Percentiles rank a stretch among this genome's conserved stretches.
These are phyloP conservation scores for Corchorus olitorius DNA, from an alignment of 345 rosid genomes.

Conservation along the genomic window DNA sequence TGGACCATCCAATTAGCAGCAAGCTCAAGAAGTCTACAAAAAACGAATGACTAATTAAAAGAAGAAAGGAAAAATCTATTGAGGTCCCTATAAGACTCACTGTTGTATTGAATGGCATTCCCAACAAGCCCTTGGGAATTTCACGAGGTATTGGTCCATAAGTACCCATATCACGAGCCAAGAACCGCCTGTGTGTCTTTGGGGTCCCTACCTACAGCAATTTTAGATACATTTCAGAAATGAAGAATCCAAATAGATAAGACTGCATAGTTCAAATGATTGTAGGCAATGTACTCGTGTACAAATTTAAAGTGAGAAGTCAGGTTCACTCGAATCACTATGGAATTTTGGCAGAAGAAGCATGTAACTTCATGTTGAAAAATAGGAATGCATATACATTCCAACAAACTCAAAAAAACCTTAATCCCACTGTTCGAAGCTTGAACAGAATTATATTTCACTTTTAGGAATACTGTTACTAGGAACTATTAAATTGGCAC, in stretches of 20 bases:
- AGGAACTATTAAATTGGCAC: neutral
- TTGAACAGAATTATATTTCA: neutral
- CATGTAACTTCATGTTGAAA: neutral
- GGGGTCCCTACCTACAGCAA: conserved; percentile 80
- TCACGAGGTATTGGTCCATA: conserved; percentile 94
- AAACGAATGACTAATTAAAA: neutral
- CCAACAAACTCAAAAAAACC: neutral
- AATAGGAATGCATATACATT: neutral
- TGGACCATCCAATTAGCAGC: conserved; percentile 10
- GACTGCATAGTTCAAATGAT: neutral
- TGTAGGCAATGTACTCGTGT: neutral
- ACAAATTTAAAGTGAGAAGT: neutral
- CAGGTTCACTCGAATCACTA: neutral
- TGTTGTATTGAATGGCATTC: conserved; percentile 96
- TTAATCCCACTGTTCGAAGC: neutral
- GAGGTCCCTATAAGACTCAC: conserved; percentile 40
- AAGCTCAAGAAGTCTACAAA: neutral
- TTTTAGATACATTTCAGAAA: neutral
- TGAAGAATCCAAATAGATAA: conserved; percentile 6
- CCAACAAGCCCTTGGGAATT: conserved; percentile 86
- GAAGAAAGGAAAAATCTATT: neutral
- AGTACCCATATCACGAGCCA: conserved; percentile 85
- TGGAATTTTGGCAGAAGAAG: neutral
- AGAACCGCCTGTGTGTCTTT: conserved; percentile 81
- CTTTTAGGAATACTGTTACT: neutral